A percentile compares a stretch with the other conserved stretches of the same genome.
Conservation (phyloP, 108 stramenopile species). For the Aurantiochytrium sp. region DNA sequence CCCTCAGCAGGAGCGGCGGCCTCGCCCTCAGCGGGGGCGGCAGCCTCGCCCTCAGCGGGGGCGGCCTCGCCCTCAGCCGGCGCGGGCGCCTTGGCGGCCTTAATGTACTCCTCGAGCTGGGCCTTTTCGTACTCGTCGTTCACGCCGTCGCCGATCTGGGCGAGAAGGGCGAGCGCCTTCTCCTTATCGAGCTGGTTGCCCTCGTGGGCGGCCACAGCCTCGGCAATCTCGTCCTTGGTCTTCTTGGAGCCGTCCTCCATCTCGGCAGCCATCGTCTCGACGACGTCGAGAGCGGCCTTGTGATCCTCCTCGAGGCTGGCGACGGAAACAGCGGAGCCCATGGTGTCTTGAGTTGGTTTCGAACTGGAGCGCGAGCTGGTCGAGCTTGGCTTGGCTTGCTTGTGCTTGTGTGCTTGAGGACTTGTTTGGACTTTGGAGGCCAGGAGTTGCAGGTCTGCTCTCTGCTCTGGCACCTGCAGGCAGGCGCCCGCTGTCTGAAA, state of each 20-base stretch:
- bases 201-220: neutral
- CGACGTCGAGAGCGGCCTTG: neutral
- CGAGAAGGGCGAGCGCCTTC: slow-evolving; percentile 10
- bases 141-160: neutral
- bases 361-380: neutral
- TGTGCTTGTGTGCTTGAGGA: too few relatives aligned
- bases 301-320: neutral
- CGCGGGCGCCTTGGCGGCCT: slow-evolving; percentile 11
- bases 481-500: too few relatives aligned
- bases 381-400: neutral
- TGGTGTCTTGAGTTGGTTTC: neutral
- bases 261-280: neutral
- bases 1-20: neutral
- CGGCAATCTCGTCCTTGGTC: neutral
- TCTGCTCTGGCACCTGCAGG: neutral
- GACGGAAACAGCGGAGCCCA: neutral
- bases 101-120: neutral
- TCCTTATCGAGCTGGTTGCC: neutral
- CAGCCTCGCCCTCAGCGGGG: neutral
- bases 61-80: slow-evolving; percentile 13
- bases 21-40: neutral
- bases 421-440: neutral
- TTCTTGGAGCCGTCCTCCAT: slow-evolving; percentile 9
- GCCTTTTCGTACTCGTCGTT: slow-evolving; percentile 10
- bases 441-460: neutral